These are phyloP conservation scores for Suhomyces faveliae DNA, from an alignment of 805 yeast genomes.

Conservation along the genomic window DNA sequence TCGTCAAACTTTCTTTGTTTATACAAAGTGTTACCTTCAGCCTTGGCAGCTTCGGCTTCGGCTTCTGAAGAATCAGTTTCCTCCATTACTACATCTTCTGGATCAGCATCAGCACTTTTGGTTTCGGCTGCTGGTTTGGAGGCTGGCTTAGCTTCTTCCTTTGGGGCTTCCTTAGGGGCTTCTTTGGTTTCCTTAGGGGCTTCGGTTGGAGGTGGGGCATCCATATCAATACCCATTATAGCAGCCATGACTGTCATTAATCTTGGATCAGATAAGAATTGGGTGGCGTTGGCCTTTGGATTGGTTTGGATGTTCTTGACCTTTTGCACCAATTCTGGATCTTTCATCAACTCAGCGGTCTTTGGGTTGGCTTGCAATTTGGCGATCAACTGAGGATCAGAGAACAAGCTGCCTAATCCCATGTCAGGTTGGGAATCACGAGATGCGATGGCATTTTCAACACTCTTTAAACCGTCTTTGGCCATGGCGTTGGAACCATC, in stretches of 20 bases:
- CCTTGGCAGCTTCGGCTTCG: constrained; percentile 69
- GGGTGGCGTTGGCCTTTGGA: constrained; percentile 72
- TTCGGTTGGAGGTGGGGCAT: constrained; percentile 17
- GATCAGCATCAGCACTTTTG: constrained; percentile 8
- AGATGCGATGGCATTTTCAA: constrained; percentile 56
- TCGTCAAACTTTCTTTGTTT: constrained; percentile 87
- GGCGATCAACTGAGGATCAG: constrained; percentile 74
- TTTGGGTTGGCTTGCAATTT: constrained; percentile 81
- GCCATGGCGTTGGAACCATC: constrained; percentile 87
- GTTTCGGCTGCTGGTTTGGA: constrained; percentile 11
- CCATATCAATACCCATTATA: constrained; percentile 76
- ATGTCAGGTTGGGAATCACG: constrained; percentile 61
- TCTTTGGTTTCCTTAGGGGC: constrained; percentile 7
- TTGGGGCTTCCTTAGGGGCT: constrained; percentile 9
- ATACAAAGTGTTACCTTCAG: constrained; percentile 82
- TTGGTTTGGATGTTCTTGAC: constrained; percentile 58
- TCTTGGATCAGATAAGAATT: constrained; percentile 76
- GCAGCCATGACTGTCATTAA: constrained; percentile 86
- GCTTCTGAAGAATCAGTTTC: constrained; percentile 37
- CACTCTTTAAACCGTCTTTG: constrained; percentile 71
- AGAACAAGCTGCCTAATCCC: constrained; percentile 76
- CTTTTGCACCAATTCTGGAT: constrained; percentile 77
- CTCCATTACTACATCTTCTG: constrained; percentile 39
- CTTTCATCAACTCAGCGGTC: constrained; percentile 83
- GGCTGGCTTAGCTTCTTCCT: constrained; percentile 17